Evolutionary conservation across 148 eudicot genomes (phyloP), one percentile per base, ranked within the genome.

Genomic region (Talinum fruticosum): DNA sequence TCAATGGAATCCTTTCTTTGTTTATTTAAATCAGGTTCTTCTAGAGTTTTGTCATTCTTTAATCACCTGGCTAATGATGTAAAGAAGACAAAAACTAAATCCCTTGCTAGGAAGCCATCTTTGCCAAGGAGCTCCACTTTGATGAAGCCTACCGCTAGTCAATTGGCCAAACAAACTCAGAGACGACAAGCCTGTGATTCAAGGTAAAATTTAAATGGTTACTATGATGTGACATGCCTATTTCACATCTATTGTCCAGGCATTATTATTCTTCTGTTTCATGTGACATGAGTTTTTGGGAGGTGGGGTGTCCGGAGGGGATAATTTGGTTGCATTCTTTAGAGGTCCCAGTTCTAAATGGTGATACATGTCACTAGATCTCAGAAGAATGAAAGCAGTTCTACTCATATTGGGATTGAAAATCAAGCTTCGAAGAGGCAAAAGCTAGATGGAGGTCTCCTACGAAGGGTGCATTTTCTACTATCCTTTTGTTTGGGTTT

Each of bases 91-190:
- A 80, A 83, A 85, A 45, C 73, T 6, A 85, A 81, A 72, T 71
- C 81, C 26, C 36, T 79, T 69, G 81, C 66, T 30, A 94, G 12
- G 47, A 41, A 88, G 83, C 87, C 90, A 34, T 69, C 79, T 78
- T 76, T 75, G 38, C 85, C 89, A 29, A 92, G 92, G 84, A 78
- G 79, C 87, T 92, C 98, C 66, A 95, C 98, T 67, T 84, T 95
- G 72, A 92, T 91, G 97, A 92, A 91, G 79, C 98, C 98, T 49
- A 95, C 98, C 29, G 96, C 90, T 28, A 95, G 98, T 88, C 96
- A 90, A 79, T 78, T 95, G 81, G 97, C 98, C 75, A 95, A 95
- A 84, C 93, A 89, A 84, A 90, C 87, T 83, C 92, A 80, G 67
- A 78, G 89, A 35, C 82, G 51, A 47, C 88, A 84, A 86, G 79